Evolutionary conservation across 108 stramenopile species (phyloP).

Genomic region (Parmales sp.): DNA sequence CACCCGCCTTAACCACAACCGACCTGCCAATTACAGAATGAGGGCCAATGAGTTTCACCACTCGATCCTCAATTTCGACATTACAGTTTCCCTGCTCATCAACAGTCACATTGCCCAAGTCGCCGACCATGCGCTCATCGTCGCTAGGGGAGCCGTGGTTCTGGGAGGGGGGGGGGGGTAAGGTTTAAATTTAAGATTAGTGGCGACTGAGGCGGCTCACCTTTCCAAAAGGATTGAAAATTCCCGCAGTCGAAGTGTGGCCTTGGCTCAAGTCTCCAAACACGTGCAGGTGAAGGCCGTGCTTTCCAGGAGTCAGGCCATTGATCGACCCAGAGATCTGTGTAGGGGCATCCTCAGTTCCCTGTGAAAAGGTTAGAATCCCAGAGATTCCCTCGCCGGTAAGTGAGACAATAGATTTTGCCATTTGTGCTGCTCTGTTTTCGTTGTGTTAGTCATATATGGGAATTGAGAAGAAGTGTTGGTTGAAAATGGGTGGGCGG

Average conservation of each 20-base stretch:
- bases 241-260: constrained; percentile 49
- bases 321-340: constrained; percentile 46
- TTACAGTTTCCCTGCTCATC: constrained; percentile 51
- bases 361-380: constrained; percentile 44
- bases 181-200: not conserved
- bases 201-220: constrained; percentile 17
- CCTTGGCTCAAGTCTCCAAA: constrained; percentile 74
- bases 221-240: constrained; percentile 88
- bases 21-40: constrained; percentile 85
- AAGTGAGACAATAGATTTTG: not conserved
- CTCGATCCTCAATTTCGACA: constrained; percentile 59
- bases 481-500: not conserved
- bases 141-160: constrained; percentile 25
- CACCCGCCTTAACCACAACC: constrained; percentile 69
- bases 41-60: constrained; percentile 79
- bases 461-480: not conserved
- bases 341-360: constrained; percentile 60
- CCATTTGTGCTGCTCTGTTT: not conserved
- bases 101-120: constrained; percentile 64
- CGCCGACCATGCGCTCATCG: constrained; percentile 68
- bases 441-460: too few relatives aligned
- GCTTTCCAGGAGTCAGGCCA: constrained; percentile 74
- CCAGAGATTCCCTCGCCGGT: constrained; percentile 21
- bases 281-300: constrained; percentile 69
- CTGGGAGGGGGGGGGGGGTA: not conserved